phyloP scores from a whole-genome alignment of 2,329 filamentous ascomycete species.

The Fusarium xyrophilum region DNA sequence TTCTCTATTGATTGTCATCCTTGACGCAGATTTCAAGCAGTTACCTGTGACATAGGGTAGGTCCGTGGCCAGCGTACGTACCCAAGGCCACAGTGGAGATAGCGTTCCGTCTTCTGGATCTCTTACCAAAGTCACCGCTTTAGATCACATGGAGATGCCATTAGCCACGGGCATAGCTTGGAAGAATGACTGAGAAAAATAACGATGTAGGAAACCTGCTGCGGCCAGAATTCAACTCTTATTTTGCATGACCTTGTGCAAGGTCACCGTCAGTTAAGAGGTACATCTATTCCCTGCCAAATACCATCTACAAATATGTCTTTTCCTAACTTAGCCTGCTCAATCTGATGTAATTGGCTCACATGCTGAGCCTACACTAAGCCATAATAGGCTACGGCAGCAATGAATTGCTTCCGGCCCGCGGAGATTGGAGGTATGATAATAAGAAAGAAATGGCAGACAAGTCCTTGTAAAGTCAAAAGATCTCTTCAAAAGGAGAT shows the following conservation, averaged over 20 bases:
- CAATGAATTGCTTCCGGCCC: conserved; percentile 6
- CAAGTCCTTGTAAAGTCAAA: neutral
- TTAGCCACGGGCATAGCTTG: neutral
- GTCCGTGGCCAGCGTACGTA: neutral
- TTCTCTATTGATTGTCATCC: neutral
- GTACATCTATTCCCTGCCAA: neutral
- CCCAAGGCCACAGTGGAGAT: neutral
- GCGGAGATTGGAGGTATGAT: neutral
- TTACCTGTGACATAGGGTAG: neutral
- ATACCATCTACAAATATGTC: neutral
- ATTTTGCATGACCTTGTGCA: neutral
- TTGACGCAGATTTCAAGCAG: neutral
- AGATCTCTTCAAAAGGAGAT: too few relatives aligned
- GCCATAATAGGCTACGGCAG: neutral
- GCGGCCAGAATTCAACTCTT: neutral
- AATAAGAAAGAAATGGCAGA: neutral
- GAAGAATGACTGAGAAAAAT: neutral
- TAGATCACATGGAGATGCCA: neutral
- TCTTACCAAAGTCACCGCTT: neutral
- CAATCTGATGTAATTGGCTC: neutral
- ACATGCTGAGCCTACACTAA: neutral
- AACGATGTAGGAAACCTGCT: neutral
- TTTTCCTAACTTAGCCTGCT: neutral
- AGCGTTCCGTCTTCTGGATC: neutral
- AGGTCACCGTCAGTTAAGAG: neutral